Evolutionary conservation across 192 early-diverging fungal species (phyloP).

Genomic region (Gonapodya sp.): DNA sequence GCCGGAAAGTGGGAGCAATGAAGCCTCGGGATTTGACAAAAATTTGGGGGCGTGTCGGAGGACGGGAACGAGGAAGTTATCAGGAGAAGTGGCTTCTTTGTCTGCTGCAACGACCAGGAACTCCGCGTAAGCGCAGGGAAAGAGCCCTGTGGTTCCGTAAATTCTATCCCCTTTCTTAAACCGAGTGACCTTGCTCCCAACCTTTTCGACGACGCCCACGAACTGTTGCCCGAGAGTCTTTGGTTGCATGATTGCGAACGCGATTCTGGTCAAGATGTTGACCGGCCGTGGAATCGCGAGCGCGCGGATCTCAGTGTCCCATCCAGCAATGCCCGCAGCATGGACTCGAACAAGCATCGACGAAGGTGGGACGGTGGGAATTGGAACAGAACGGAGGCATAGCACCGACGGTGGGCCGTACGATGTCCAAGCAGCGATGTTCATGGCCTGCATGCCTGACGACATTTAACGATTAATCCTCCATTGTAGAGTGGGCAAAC

Average conservation of each 20-base stretch:
- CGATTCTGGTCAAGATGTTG: background rate
- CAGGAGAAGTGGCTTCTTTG: background rate
- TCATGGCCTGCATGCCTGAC: too few relatives aligned
- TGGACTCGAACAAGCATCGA: slow-evolving; percentile 14
- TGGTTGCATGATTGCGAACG: background rate
- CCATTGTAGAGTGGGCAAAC: too few relatives aligned
- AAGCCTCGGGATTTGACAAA: background rate
- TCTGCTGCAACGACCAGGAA: background rate
- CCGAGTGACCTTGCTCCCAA: slow-evolving; percentile 14
- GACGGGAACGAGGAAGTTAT: background rate
- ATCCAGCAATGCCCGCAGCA: slow-evolving; percentile 19
- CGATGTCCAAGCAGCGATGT: background rate
- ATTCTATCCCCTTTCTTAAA: slow-evolving; percentile 23
- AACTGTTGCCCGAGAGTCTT: slow-evolving; percentile 21
- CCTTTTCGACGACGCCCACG: slow-evolving; percentile 19
- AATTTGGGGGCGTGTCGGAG: background rate
- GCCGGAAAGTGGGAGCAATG: background rate
- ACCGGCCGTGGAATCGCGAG: slow-evolving; percentile 6
- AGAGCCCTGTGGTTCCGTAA: slow-evolving; percentile 13
- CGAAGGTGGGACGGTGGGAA: background rate
- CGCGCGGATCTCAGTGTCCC: slow-evolving; percentile 17
- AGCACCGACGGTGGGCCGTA: slow-evolving; percentile 10
- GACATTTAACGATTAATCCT: too few relatives aligned
- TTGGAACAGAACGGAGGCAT: background rate
- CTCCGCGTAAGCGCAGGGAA: background rate